Conservation (phyloP, 2,329 filamentous ascomycete species). For the Tolypocladium paradoxum region DNA sequence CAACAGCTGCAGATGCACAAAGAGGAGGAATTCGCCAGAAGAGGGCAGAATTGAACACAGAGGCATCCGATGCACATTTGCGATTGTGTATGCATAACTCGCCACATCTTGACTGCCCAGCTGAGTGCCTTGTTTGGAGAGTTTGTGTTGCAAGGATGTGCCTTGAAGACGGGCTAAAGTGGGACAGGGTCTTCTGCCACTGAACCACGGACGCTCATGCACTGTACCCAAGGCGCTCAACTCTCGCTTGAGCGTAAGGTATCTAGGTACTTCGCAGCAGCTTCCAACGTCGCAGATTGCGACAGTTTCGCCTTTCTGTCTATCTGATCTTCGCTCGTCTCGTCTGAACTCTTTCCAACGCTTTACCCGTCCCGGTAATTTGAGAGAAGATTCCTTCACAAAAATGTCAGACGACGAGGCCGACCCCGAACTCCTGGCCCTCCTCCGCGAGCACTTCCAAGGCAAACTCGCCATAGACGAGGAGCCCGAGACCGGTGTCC, state of each 20-base stretch:
- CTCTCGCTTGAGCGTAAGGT: too few species aligned
- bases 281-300: too few species aligned
- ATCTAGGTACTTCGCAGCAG: too few species aligned
- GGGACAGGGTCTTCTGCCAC: background rate
- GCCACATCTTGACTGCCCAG: background rate
- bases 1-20: background rate
- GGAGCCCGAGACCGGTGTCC: constrained; percentile 68
- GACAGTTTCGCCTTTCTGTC: too few species aligned
- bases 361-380: background rate
- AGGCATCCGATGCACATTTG: background rate
- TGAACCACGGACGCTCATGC: background rate
- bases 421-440: constrained; percentile 75
- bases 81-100: background rate
- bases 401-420: constrained; percentile 84
- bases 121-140: background rate
- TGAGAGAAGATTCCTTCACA: background rate
- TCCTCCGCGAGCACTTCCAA: constrained; percentile 70
- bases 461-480: constrained; percentile 42
- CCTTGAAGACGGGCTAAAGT: background rate
- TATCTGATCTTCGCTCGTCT: background rate
- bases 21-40: background rate
- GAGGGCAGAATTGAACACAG: background rate
- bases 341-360: background rate
- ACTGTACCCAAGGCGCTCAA: too few species aligned
- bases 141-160: background rate